A percentile compares a stretch with the other conserved stretches of the same genome.
These are phyloP conservation scores for Podaxis sp. DNA, from an alignment of 768 basidiomycete genomes.

Conservation along the genomic window DNA sequence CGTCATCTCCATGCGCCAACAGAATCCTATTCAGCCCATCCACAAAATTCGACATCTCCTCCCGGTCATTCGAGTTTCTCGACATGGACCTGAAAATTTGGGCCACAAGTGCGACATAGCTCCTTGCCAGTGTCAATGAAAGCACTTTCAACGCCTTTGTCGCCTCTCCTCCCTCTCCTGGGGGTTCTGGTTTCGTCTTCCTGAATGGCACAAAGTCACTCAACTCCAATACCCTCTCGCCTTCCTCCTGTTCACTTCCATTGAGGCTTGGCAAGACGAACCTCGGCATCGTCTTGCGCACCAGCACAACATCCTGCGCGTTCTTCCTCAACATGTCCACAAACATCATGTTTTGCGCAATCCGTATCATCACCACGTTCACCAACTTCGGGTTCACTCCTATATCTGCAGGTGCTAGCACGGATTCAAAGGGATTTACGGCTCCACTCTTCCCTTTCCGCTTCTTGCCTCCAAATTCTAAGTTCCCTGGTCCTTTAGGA, in stretches of 20 bases:
- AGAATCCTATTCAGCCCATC: conserved; percentile 74
- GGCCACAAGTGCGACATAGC: conserved; percentile 65
- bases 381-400: conserved; percentile 43
- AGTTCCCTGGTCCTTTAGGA: conserved; percentile 37
- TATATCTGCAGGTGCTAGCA: conserved; percentile 44
- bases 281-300: conserved; percentile 65
- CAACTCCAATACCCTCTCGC: conserved; percentile 36
- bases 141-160: conserved; percentile 34
- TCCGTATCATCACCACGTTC: conserved; percentile 61
- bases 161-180: conserved; percentile 15
- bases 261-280: conserved; percentile 55
- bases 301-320: conserved; percentile 63
- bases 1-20: conserved; percentile 66
- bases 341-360: conserved; percentile 72
- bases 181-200: conserved; percentile 18
- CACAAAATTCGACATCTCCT: conserved; percentile 62
- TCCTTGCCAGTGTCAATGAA: conserved; percentile 65
- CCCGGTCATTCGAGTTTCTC: conserved; percentile 66
- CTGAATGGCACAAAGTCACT: conserved; percentile 45
- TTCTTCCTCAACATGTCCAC: conserved; percentile 62
- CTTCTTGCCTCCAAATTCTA: not conserved
- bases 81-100: conserved; percentile 75
- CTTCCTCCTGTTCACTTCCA: conserved; percentile 18
- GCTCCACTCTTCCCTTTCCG: not conserved
- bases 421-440: conserved; percentile 41